These are phyloP conservation scores for Rutstroemia sp. DNA, from an alignment of 2,329 filamentous ascomycete species.

Conservation along the genomic window DNA sequence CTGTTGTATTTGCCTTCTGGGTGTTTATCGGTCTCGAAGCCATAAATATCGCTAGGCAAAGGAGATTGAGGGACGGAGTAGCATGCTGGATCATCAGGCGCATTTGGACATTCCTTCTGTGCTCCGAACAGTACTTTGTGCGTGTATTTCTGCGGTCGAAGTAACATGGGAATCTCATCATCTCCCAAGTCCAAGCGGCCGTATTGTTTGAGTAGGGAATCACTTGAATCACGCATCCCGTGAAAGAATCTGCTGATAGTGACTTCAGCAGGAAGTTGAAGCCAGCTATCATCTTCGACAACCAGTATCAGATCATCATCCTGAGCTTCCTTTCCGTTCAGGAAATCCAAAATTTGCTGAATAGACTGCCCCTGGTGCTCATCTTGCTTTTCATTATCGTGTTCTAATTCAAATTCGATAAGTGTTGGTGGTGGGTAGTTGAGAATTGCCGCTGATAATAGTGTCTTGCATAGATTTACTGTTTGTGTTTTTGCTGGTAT, in stretches of 20 bases:
- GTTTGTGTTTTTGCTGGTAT: constrained; percentile 40
- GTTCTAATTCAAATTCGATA: constrained; percentile 33
- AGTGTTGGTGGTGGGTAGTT: constrained; percentile 51
- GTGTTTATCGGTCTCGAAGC: constrained; percentile 35
- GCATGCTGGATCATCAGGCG: constrained; percentile 40
- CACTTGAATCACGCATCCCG: constrained; percentile 40
- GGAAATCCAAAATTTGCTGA: constrained; percentile 34
- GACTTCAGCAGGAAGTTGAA: constrained; percentile 50
- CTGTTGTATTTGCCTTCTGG: constrained; percentile 29
- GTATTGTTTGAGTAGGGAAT: constrained; percentile 30
- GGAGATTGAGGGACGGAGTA: constrained; percentile 43
- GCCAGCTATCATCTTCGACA: constrained; percentile 44
- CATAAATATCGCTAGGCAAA: constrained; percentile 42
- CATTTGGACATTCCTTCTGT: constrained; percentile 43
- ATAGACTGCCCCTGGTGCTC: constrained; percentile 8
- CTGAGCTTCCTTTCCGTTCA: constrained; percentile 38
- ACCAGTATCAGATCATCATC: constrained; percentile 49
- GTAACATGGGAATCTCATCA: neutral
- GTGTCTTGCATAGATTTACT: constrained; percentile 45
- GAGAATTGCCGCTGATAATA: constrained; percentile 50
- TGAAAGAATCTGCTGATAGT: constrained; percentile 47
- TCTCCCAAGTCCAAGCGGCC: constrained; percentile 7
- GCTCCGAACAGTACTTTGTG: constrained; percentile 50
- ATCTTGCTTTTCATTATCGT: neutral
- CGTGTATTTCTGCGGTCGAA: constrained; percentile 33